Evolutionary conservation across 805 yeast species (phyloP), one percentile per base, ranked within the genome.

Genomic region (Yamadazyma tumulicola): DNA sequence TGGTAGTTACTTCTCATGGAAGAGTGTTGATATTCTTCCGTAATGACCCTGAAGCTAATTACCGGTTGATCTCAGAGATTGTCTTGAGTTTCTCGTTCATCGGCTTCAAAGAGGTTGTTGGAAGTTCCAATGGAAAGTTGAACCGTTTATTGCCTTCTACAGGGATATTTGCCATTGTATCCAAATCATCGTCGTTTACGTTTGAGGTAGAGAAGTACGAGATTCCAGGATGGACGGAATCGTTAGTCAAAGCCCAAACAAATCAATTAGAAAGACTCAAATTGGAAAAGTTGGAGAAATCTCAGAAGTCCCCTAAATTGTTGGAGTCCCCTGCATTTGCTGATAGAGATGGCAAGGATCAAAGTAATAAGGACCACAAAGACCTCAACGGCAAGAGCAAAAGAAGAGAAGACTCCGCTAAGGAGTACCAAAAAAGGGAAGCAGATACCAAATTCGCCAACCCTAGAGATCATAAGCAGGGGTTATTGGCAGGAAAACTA

Each of bases 1-100:
- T 81, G 39, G 44, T 82, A 10, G 60, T 81, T 0, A 83, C 89
- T 2, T 66, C 77, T 1, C 70, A 70, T 49, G 91, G 88, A 1
- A 63, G 89, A 31, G 77, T 74, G 1, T 54, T 84, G 39, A 49
- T 82, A 1, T 75, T 83, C 41, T 57, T 61, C 45, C 57, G 70
- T 20, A 62, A 57, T 26, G 72, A 62, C 36, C 57, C 61, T 14
- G 63, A 59, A 6, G 66, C 55, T 11, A 52, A 64, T 22, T 67
- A 72, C 47, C 73, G 72, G 38, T 49, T 80, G 28, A 61, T 69
- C 12, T 62, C 71, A 12, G 87, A 81, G 38, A 66, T 84, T 22
- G 69, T 69, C 42, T 54, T 82, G 26, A 63, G 70, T 4, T 74
- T 72, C 45, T 64, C 76, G 1, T 74, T 74, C 10, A 60, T 77